Conservation (phyloP, 78 protist species). For the slime mould (Dictyostelium discoideum) region dicty_2.7 NC_007091.3:3753001-3753500, state of each 20-base stretch:
- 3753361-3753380: neutral
- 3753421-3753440: neutral
- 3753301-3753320: neutral
- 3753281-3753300: neutral
- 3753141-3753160: slow-evolving; percentile 4
- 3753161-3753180: slow-evolving; percentile 73
- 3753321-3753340: too few relatives aligned
- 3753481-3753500: neutral
- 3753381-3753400: slow-evolving; percentile 49
- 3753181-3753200: neutral
- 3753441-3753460: slow-evolving; percentile 17
- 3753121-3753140: neutral
- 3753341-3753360: neutral
- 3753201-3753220: too few relatives aligned
- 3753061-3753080: too few relatives aligned
- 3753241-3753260: slow-evolving; percentile 45
- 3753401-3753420: slow-evolving; percentile 5
- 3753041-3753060: too few relatives aligned
- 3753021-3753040: neutral
- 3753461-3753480: neutral
- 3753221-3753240: neutral
- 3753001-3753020: neutral
- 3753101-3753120: neutral
- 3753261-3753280: slow-evolving; percentile 34
- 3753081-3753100: too few relatives aligned